Percentiles rank a stretch among this genome's conserved stretches.
These are phyloP conservation scores for Ulvella scutata DNA, from an alignment of 139 green algal genomes.

Conservation along the genomic window DNA sequence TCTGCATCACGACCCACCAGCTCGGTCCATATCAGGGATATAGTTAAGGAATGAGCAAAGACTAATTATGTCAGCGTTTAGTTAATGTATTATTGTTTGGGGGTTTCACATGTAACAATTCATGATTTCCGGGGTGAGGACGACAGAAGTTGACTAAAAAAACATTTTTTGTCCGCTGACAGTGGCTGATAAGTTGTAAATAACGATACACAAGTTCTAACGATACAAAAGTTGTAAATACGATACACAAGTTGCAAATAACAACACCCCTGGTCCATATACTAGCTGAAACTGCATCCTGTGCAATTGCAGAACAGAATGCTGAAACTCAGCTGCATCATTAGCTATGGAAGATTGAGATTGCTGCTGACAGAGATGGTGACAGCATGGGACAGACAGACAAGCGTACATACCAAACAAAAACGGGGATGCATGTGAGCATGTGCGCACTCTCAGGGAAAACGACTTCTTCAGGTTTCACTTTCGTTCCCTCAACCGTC, in stretches of 20 bases:
- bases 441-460: neutral
- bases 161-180: neutral
- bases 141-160: neutral
- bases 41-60: neutral
- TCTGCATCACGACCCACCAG: neutral
- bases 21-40: neutral
- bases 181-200: neutral
- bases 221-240: too few species aligned
- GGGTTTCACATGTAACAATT: neutral
- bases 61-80: neutral
- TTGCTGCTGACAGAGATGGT: neutral
- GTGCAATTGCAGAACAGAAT: too few species aligned
- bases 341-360: neutral
- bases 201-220: too few species aligned
- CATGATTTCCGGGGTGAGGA: neutral
- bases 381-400: neutral
- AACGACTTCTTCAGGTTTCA: neutral
- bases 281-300: too few species aligned
- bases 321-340: neutral
- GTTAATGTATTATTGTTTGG: neutral
- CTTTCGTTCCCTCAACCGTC: neutral
- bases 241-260: too few species aligned
- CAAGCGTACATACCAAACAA: too few species aligned
- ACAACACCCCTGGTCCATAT: too few species aligned
- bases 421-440: too few species aligned